Base-by-base conservation (phyloP, 1,284 basidiomycete genomes). In the Ceratobasidium theobromae region DNA sequence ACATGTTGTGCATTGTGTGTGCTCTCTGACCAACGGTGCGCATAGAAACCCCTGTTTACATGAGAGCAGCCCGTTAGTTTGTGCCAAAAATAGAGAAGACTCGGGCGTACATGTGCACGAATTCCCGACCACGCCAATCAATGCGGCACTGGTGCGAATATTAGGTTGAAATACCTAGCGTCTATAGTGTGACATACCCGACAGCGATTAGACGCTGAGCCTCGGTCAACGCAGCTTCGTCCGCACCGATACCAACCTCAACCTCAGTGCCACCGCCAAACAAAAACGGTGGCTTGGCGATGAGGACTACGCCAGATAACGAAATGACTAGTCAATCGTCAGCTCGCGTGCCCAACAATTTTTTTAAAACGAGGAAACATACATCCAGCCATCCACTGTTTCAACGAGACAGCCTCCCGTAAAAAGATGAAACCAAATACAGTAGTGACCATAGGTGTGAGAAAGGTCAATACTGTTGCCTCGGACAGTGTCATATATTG, bases 381-480 rank as follows among this genome's bases (percentile, higher is more conserved):
- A 72, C 72, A 53, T 5, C 79, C 79, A 0, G 79, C 77, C 0
- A 77, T 18, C 1, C 74, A 69, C 74, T 93, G 85, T 67, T 78
- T 80, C 53, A 76, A 74, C 0, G 82, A 81, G 69, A 90, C 85
- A 0, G 74, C 76, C 72, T 94, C 91, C 16, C 82, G 80, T 6
- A 95, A 77, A 27, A 93, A 78, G 1, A 92, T 67, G 4, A 83
- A 84, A 0, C 86, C 91, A 1, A 87, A 77, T 16, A 92, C 73
- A 0, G 84, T 86, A 0, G 88, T 90, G 9, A 82, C 79, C 65
- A 86, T 81, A 0, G 92, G 92, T 0, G 82, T 76, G 6, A 95
- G 70, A 18, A 70, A 70, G 1, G 68, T 67, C 14, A 70, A 66
- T 5, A 57, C 65, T 8, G 65, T 67, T 4, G 65, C 54, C 32